Percentiles rank a stretch among this genome's conserved stretches.
phyloP scores from a whole-genome alignment of 202 grass and related monocot species.

The Tripidium arundinaceum region DNA sequence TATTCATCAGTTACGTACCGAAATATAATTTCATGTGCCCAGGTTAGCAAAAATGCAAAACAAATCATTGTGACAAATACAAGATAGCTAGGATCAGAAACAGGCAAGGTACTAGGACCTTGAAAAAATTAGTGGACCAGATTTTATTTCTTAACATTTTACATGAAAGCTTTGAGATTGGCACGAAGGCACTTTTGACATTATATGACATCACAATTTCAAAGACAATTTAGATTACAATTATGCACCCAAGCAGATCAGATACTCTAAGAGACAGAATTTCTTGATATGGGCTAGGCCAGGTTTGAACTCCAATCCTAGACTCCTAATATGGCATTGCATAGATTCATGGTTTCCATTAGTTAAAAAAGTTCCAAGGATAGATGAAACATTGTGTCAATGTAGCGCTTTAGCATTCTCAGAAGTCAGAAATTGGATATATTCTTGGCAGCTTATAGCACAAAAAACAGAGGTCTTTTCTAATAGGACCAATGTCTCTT shows the following conservation, averaged over 20 bases:
- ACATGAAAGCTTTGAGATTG: conserved; percentile 1
- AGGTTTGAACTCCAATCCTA: background rate
- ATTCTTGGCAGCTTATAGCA: background rate
- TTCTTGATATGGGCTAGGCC: background rate
- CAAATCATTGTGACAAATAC: too few species aligned
- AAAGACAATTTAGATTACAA: too few species aligned
- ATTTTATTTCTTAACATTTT: background rate
- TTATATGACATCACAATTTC: background rate
- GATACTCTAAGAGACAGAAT: too few species aligned
- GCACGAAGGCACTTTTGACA: background rate
- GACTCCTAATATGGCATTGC: too few species aligned
- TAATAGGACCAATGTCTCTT: background rate
- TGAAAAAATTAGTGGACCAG: background rate
- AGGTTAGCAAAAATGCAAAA: conserved; percentile 3
- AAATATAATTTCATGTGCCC: background rate
- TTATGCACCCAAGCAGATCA: too few species aligned
- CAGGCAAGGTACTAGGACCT: background rate
- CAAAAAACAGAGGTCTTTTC: background rate
- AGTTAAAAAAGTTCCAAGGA: too few species aligned
- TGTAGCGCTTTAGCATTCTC: background rate
- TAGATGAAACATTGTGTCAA: background rate
- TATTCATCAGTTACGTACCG: background rate
- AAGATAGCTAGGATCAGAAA: background rate
- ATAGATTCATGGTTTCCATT: too few species aligned
- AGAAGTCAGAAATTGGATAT: background rate